These are phyloP conservation scores for Adiantum capillusveneris DNA, from an alignment of 75 land plant genomes.

Conservation along the genomic window DNA sequence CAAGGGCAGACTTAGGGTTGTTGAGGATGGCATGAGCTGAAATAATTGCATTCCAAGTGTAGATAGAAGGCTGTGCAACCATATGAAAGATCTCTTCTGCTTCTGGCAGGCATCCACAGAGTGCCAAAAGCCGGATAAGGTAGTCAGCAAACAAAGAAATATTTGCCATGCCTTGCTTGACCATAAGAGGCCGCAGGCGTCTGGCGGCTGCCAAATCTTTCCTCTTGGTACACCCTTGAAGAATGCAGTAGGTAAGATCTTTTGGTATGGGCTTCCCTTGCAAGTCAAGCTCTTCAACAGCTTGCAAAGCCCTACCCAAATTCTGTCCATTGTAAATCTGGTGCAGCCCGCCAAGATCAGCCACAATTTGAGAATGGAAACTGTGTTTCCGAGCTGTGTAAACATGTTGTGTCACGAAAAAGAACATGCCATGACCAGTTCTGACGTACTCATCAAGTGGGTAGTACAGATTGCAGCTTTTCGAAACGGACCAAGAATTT, in stretches of 20 bases:
- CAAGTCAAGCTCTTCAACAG: neutral
- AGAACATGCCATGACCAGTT: too few species aligned
- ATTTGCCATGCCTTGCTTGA: neutral
- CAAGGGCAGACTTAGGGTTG: conserved; percentile 1
- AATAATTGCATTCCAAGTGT: conserved; percentile 4
- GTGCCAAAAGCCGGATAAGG: neutral
- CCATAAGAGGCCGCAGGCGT: neutral
- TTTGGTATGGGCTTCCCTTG: neutral
- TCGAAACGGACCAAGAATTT: too few species aligned
- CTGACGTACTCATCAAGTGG: too few species aligned
- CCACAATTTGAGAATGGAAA: too few species aligned
- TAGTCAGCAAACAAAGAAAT: neutral
- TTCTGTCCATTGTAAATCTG: too few species aligned
- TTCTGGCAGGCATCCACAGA: neutral
- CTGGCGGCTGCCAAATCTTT: neutral
- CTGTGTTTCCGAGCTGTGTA: too few species aligned
- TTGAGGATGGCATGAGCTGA: neutral
- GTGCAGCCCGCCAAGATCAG: too few species aligned
- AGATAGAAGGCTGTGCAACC: neutral
- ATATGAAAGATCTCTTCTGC: neutral
- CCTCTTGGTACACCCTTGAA: neutral
- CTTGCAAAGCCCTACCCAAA: too few species aligned
- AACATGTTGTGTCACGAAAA: too few species aligned
- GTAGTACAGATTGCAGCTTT: too few species aligned
- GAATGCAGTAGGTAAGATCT: neutral